Evolutionary conservation across 1,284 basidiomycete species (phyloP).

Genomic region (Athelia psychrophila): DNA sequence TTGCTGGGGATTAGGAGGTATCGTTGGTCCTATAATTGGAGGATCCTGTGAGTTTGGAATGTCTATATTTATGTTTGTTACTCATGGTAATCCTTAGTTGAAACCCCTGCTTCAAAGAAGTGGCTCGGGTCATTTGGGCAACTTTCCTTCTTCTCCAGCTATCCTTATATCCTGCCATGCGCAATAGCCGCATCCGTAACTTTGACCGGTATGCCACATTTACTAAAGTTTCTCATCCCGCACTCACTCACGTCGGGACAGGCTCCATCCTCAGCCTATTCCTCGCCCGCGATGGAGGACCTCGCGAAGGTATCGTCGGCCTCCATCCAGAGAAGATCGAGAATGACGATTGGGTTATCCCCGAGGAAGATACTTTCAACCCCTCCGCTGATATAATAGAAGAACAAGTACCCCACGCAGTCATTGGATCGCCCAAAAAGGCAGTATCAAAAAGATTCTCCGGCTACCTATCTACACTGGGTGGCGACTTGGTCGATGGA

Average conservation of each 20-base stretch:
- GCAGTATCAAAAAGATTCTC: slow-evolving; percentile 55
- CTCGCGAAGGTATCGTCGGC: slow-evolving; percentile 79
- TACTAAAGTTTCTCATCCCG: slow-evolving; percentile 3
- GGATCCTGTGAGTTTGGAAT: slow-evolving; percentile 64
- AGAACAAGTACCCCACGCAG: slow-evolving; percentile 32
- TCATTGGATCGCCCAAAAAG: slow-evolving; percentile 35
- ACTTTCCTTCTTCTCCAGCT: slow-evolving; percentile 68
- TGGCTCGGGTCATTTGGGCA: slow-evolving; percentile 76
- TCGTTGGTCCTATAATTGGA: slow-evolving; percentile 84
- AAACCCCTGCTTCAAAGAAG: slow-evolving; percentile 45
- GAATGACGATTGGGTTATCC: slow-evolving; percentile 43
- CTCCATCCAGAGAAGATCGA: slow-evolving; percentile 69
- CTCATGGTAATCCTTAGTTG: neutral
- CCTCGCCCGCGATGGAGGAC: slow-evolving; percentile 88
- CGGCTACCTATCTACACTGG: slow-evolving; percentile 52
- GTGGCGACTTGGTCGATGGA: slow-evolving; percentile 36
- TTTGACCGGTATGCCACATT: slow-evolving; percentile 51
- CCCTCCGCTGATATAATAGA: slow-evolving; percentile 42
- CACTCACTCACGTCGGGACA: slow-evolving; percentile 10
- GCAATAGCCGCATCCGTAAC: slow-evolving; percentile 75
- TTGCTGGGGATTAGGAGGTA: slow-evolving; percentile 96
- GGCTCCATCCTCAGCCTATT: slow-evolving; percentile 88
- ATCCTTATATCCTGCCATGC: slow-evolving; percentile 93
- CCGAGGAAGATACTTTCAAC: slow-evolving; percentile 52
- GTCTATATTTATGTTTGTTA: no score